Conservation (phyloP, 768 basidiomycete species). For the Mycena amicta region DNA sequence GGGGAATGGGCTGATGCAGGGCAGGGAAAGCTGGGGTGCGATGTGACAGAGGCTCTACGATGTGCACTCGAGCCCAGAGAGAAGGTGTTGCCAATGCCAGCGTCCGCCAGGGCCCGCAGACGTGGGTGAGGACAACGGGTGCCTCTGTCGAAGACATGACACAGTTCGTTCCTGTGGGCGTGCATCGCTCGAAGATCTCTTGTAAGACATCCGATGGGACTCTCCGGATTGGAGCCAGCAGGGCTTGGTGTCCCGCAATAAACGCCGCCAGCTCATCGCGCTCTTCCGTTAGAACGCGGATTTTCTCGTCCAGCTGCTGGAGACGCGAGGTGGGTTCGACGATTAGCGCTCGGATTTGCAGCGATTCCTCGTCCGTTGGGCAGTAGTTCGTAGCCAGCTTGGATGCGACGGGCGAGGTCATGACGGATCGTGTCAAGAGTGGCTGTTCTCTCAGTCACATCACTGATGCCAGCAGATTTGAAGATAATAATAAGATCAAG, state of each 20-base stretch:
- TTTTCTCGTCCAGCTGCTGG: not conserved
- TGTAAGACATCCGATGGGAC: not conserved
- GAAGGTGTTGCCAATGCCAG: not conserved
- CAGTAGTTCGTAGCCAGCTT: slow-evolving; percentile 8
- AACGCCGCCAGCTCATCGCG: not conserved
- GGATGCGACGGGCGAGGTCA: too few species aligned
- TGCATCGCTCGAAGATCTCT: slow-evolving; percentile 10
- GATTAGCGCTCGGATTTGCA: slow-evolving; percentile 1
- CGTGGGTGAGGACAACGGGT: not conserved
- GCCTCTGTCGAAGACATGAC: not conserved
- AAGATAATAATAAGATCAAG: too few species aligned
- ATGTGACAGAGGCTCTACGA: not conserved
- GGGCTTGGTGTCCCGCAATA: not conserved
- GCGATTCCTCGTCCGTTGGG: not conserved
- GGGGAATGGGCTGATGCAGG: not conserved
- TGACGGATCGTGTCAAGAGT: too few species aligned
- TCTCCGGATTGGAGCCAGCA: not conserved
- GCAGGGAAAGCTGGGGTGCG: not conserved
- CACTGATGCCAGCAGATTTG: too few species aligned
- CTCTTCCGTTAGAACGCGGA: not conserved
- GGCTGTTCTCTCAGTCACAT: too few species aligned
- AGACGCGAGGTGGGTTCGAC: not conserved
- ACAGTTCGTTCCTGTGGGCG: not conserved
- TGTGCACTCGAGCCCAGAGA: slow-evolving; percentile 2
- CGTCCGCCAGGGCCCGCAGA: not conserved